These are phyloP conservation scores for Venustampulla echinocandica DNA, from an alignment of 495 filamentous ascomycete species.

Conservation along the genomic window DNA sequence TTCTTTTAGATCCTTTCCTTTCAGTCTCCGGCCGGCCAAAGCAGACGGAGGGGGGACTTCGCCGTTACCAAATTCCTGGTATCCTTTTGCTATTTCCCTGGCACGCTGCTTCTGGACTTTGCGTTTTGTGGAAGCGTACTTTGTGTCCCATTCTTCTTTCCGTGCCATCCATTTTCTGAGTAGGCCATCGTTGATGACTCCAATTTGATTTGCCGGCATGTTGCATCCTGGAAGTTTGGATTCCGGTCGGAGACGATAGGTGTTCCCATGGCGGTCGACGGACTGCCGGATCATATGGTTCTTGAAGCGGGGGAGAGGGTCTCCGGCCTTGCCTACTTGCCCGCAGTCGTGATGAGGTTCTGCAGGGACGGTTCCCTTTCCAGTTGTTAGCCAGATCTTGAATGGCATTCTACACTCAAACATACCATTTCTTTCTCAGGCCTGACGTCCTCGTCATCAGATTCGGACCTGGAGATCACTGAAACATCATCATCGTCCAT, in stretches of 20 bases:
- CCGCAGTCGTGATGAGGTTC: conserved; percentile 1
- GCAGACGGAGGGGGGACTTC: conserved; percentile 79
- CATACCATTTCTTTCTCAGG: conserved; percentile 19
- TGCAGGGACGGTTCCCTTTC: conserved; percentile 7
- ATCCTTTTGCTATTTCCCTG: conserved; percentile 61
- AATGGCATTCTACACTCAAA: not conserved
- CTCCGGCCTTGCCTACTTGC: conserved; percentile 70
- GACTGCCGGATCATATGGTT: conserved; percentile 86
- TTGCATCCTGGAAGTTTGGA: conserved; percentile 53
- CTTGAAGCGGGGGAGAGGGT: conserved; percentile 67
- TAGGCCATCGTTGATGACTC: conserved; percentile 68
- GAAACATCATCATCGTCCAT: conserved; percentile 69
- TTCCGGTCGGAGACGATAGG: conserved; percentile 55
- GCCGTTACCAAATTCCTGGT: conserved; percentile 55
- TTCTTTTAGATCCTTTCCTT: conserved; percentile 34
- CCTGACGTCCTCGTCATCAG: conserved; percentile 30
- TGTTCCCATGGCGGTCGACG: conserved; percentile 65
- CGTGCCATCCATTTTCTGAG: conserved; percentile 74
- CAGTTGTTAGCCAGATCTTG: not conserved
- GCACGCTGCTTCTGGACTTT: conserved; percentile 60
- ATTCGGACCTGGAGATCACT: conserved; percentile 54
- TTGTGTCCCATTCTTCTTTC: conserved; percentile 60
- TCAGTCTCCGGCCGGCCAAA: conserved; percentile 57
- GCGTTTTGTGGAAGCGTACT: conserved; percentile 56
- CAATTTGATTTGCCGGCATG: conserved; percentile 55